Conservation (phyloP, 148 eudicot genomes). For the Silene latifolia region DNA sequence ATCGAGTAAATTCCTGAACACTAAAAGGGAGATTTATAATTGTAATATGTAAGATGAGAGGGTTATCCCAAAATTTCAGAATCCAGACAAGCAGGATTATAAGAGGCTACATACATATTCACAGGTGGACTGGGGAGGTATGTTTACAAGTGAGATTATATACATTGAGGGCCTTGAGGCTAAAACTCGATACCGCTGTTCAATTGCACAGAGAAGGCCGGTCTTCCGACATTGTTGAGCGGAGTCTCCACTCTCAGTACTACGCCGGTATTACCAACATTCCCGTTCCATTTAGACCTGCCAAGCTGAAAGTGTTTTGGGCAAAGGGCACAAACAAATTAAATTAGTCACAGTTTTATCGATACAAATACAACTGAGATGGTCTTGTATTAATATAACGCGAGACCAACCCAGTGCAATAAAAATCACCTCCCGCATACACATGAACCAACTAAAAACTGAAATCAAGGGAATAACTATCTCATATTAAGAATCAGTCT, state of each 20-base stretch:
- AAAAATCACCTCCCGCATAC: too few species aligned
- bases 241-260: conserved; percentile 81
- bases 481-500: too few species aligned
- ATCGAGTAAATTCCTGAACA: too few species aligned
- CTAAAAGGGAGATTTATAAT: too few species aligned
- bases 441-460: too few species aligned
- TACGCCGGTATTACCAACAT: conserved; percentile 75
- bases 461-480: too few species aligned
- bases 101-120: conserved; percentile 20
- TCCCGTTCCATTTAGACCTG: conserved; percentile 97
- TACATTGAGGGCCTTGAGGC: conserved; percentile 24
- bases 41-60: conserved; percentile 5
- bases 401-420: too few species aligned
- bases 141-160: conserved; percentile 28
- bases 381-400: too few species aligned
- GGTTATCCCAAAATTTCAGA: conserved; percentile 29
- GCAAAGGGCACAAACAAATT: not conserved
- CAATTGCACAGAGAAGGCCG: conserved; percentile 75
- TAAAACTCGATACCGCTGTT: conserved; percentile 91
- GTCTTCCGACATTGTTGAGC: conserved; percentile 59
- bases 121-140: conserved; percentile 23
- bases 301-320: conserved; percentile 56
- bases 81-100: conserved; percentile 27
- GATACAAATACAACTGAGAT: not conserved
- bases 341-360: conserved; percentile 6